A percentile compares a stretch with the other conserved stretches of the same genome.
Conservation (phyloP, 2,329 filamentous ascomycete genomes). For the Madurella fahalii region DNA sequence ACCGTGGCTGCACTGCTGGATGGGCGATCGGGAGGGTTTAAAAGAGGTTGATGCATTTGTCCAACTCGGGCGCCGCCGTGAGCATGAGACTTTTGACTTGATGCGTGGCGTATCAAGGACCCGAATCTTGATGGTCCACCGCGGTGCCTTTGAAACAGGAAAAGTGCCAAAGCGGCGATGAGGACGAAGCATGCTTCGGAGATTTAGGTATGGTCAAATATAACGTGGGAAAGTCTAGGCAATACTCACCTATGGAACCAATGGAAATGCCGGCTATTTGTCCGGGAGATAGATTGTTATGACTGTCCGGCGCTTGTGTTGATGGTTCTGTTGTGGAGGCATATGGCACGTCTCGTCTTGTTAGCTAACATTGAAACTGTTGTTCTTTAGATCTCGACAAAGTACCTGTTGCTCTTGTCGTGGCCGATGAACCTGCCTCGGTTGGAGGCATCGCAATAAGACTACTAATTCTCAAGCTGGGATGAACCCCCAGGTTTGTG, state of each 20-base stretch:
- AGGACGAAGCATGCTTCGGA: background rate
- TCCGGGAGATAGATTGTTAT: background rate
- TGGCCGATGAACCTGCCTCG: background rate
- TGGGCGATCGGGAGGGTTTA: background rate
- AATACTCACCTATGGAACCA: background rate
- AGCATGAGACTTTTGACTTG: too few relatives aligned
- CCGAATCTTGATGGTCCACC: background rate
- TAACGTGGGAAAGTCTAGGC: background rate
- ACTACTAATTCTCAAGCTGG: background rate
- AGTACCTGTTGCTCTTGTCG: background rate
- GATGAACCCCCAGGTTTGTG: background rate
- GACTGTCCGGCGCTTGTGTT: background rate
- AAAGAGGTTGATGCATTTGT: background rate
- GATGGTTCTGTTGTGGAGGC: background rate
- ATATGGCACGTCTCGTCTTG: background rate
- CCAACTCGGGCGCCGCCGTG: too few relatives aligned
- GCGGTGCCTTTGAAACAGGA: background rate
- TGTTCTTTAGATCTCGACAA: too few relatives aligned
- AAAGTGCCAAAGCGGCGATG: background rate
- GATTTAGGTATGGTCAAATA: background rate
- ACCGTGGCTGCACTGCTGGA: background rate
- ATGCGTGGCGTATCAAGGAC: too few relatives aligned
- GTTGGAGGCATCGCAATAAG: background rate
- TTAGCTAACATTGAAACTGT: background rate
- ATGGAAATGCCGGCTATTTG: constrained; percentile 6